Base-by-base conservation (phyloP, 2,329 filamentous ascomycete genomes). In the Lomentospora prolificans region DNA sequence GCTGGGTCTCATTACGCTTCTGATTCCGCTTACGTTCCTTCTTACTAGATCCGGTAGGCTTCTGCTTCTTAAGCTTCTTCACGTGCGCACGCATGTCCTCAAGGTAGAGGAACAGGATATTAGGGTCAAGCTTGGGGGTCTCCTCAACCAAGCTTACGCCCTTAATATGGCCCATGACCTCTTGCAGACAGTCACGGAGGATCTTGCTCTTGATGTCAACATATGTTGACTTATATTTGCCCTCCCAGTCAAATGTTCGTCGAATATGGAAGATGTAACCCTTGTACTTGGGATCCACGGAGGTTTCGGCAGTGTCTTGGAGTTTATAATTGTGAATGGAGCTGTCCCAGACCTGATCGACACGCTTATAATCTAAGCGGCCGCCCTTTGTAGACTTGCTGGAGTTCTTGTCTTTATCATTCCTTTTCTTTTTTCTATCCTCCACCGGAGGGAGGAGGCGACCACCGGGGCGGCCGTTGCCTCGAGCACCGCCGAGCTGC, bases 131-230 rank as follows among this genome's bases (percentile, higher is more conserved):
- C 46, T 82, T 82, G 1, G 90, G 89, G 0, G 81, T 85, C 48
- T 94, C 89, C 58, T 91, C 86, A 3, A 92, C 88, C 50, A 95
- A 71, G 60, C 85, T 91, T 44, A 95, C 78, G 14, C 87, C 68
- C 41, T 67, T 64, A 39, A 68, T 61, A 27, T 67, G 65, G 4
- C 68, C 67, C 3, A 72, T 69, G 41, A 71, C 64, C 46, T 71
- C 68, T 53, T 70, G 68, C 30, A 72, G 75, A 22, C 82, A 84
- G 59, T 90, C 84, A 6, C 86, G 85, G 3, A 96, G 75, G 14
- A 82, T 71, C 62, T 90, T 90, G 66, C 89, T 94, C 71, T 91
- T 94, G 69, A 96, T 87, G 61, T 95, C 89, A 51, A 96, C 82
- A 12, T 85, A 72, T 0, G 90, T 90, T 64, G 67, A 65, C 62